Conservation (phyloP, 768 basidiomycete genomes). For the Pisolithus microcarpus region DNA sequence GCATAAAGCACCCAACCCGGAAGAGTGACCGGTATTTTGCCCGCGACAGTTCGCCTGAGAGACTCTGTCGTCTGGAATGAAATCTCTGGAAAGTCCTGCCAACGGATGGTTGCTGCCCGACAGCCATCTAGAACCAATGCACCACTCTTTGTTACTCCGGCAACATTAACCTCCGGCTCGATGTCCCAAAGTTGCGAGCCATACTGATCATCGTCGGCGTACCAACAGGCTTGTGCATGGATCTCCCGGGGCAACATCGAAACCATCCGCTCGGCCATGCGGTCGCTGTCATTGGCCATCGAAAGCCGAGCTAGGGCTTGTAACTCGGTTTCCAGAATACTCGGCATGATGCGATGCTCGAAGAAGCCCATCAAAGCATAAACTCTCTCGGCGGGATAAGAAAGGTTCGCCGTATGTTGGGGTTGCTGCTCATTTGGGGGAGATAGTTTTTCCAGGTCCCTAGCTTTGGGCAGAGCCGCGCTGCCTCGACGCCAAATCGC, state of each 20-base stretch:
- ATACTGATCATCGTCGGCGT: slow-evolving; percentile 13
- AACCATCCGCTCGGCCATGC: slow-evolving; percentile 17
- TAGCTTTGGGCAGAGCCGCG: slow-evolving; percentile 6
- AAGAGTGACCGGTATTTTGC: slow-evolving; percentile 5
- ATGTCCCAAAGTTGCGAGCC: slow-evolving; percentile 12
- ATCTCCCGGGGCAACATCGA: slow-evolving; percentile 10
- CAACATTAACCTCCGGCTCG: slow-evolving; percentile 3
- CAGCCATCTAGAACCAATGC: slow-evolving; percentile 7
- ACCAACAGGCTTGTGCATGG: slow-evolving; percentile 8
- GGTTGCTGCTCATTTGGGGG: background rate
- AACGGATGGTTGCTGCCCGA: slow-evolving; percentile 2
- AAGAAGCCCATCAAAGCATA: slow-evolving; percentile 20
- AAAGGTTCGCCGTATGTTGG: background rate
- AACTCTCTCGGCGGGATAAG: slow-evolving; percentile 13
- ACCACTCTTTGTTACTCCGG: slow-evolving; percentile 2
- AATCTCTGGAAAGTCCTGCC: slow-evolving; percentile 9
- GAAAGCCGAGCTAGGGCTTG: slow-evolving; percentile 14
- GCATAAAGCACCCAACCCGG: slow-evolving; percentile 8
- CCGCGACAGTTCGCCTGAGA: slow-evolving; percentile 2
- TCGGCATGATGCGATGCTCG: slow-evolving; percentile 15
- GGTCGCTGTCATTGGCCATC: slow-evolving; percentile 19
- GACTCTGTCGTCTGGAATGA: slow-evolving; percentile 8
- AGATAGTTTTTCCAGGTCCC: background rate
- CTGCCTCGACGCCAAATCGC: slow-evolving; percentile 16
- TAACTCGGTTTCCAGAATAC: slow-evolving; percentile 7